A percentile compares a stretch with the other conserved stretches of the same genome.
These are phyloP conservation scores for Umbilicus rupestris DNA, from an alignment of 164 flowering plant genomes.

Conservation along the genomic window DNA sequence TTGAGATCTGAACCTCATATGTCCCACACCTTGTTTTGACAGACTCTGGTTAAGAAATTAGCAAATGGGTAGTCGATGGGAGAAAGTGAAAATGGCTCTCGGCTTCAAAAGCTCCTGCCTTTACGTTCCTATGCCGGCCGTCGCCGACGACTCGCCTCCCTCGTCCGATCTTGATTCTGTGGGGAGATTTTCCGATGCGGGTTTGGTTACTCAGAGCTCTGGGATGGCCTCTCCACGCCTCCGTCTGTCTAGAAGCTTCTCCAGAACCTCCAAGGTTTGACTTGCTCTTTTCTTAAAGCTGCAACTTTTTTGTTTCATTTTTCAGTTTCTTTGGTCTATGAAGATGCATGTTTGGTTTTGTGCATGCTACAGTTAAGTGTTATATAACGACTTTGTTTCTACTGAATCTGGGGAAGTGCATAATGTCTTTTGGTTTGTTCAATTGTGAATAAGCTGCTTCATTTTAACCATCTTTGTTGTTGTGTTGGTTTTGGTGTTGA, in stretches of 20 bases:
- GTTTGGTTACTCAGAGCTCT: slow-evolving; percentile 31
- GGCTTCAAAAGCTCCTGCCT: slow-evolving; percentile 29
- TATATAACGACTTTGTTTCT: too few species aligned
- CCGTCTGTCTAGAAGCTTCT: slow-evolving; percentile 24
- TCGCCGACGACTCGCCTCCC: slow-evolving; percentile 7
- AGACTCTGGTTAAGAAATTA: neutral
- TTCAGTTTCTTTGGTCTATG: neutral
- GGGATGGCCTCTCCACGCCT: slow-evolving; percentile 57
- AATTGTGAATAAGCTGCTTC: neutral
- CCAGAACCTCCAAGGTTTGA: slow-evolving; percentile 54
- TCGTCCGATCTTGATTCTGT: slow-evolving; percentile 12
- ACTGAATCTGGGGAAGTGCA: neutral
- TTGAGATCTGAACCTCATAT: neutral
- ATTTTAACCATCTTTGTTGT: neutral
- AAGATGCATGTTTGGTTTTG: neutral
- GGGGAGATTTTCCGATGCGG: slow-evolving; percentile 35
- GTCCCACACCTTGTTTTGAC: neutral
- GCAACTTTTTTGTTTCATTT: neutral
- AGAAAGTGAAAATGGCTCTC: slow-evolving; percentile 60
- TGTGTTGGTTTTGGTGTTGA: neutral
- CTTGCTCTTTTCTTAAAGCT: neutral
- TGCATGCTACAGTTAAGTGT: too few species aligned
- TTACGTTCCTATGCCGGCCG: neutral
- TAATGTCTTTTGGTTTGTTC: neutral
- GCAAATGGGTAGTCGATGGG: slow-evolving; percentile 74